Conservation (phyloP, 176 grass and related monocot species). For the Aegilops longissima region DNA sequence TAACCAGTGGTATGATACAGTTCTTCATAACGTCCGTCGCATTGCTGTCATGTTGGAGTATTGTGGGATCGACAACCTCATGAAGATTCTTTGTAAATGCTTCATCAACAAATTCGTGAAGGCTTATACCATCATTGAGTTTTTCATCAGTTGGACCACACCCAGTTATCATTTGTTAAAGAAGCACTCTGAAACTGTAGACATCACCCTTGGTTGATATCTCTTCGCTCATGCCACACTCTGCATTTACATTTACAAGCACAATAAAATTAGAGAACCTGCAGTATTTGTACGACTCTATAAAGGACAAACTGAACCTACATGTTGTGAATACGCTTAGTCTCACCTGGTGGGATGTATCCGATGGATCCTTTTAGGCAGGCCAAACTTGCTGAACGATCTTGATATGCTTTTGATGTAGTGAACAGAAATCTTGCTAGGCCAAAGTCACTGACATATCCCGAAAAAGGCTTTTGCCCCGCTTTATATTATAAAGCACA, state of each 20-base stretch:
- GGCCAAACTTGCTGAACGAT: not conserved
- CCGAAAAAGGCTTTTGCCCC: too few species aligned
- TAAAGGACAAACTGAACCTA: not conserved
- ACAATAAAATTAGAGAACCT: not conserved
- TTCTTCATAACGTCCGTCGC: not conserved
- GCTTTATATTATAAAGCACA: too few species aligned
- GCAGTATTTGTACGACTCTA: not conserved
- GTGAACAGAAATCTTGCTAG: conserved; percentile 1
- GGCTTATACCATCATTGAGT: not conserved
- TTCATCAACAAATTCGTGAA: not conserved
- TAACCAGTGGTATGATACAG: conserved; percentile 22
- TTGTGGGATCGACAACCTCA: not conserved
- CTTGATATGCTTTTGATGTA: not conserved
- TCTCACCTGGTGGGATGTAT: conserved; percentile 33
- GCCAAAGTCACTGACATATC: conserved; percentile 17
- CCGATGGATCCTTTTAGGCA: conserved; percentile 31
- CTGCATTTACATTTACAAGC: conserved; percentile 12
- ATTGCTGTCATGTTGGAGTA: not conserved
- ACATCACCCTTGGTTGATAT: conserved; percentile 30
- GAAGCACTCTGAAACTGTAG: conserved; percentile 35
- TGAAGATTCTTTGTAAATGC: not conserved
- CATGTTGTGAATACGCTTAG: not conserved
- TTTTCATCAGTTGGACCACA: not conserved
- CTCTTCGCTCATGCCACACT: conserved; percentile 2
- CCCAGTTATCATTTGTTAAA: conserved; percentile 28